Evolutionary conservation across 495 filamentous ascomycete genomes (phyloP).

Genomic region (Emericellopsis terricola): DNA sequence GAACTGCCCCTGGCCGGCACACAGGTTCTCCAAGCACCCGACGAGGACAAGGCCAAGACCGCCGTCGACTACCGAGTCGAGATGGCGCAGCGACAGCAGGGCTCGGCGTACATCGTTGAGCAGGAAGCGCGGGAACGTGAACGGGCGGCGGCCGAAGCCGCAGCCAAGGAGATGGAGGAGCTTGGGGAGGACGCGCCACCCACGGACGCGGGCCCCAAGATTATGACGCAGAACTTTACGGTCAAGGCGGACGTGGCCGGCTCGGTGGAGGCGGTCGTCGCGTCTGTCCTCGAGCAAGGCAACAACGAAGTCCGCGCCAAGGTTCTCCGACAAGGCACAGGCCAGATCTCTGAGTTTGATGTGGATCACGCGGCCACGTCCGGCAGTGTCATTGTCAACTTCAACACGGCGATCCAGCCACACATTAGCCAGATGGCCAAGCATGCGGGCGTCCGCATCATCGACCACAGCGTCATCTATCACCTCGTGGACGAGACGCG

Average conservation of each 20-base stretch:
- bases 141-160: slow-evolving; percentile 17
- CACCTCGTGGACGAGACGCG: slow-evolving; percentile 71
- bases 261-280: slow-evolving; percentile 76
- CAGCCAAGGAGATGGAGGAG: slow-evolving; percentile 1
- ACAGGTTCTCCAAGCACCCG: slow-evolving; percentile 62
- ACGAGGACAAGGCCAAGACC: slow-evolving; percentile 60
- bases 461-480: slow-evolving; percentile 90
- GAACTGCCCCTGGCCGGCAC: slow-evolving; percentile 83
- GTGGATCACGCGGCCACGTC: slow-evolving; percentile 69
- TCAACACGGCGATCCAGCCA: slow-evolving; percentile 60
- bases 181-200: neutral
- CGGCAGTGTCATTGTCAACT: slow-evolving; percentile 57
- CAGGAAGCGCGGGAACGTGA: slow-evolving; percentile 27
- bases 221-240: slow-evolving; percentile 57
- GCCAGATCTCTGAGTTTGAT: slow-evolving; percentile 69
- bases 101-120: slow-evolving; percentile 13
- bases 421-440: slow-evolving; percentile 54
- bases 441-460: slow-evolving; percentile 45
- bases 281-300: slow-evolving; percentile 54
- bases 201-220: slow-evolving; percentile 17
- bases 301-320: slow-evolving; percentile 66
- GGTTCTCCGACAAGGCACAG: slow-evolving; percentile 61
- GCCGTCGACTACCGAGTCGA: slow-evolving; percentile 65
- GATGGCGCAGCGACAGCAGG: slow-evolving; percentile 18
- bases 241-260: slow-evolving; percentile 89